These are phyloP conservation scores for Ambrosia artemisiifolia DNA, from an alignment of 129 eudicot species.

Conservation along the genomic window DNA sequence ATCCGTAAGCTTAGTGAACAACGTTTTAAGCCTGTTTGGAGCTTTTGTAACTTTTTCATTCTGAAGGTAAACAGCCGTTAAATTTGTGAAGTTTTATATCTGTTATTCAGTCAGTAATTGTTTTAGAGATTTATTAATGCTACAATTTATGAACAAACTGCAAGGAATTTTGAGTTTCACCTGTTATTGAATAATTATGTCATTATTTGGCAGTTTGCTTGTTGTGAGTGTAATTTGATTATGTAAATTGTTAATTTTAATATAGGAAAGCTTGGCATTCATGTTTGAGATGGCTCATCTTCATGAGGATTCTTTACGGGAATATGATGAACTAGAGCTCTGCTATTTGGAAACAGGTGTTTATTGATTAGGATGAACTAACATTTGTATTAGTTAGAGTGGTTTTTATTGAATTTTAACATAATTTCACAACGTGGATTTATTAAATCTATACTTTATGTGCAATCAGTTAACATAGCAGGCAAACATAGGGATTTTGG, in stretches of 20 bases:
- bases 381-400: not conserved
- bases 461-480: conserved; percentile 54
- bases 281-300: conserved; percentile 99
- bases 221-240: conserved; percentile 1
- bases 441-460: not conserved
- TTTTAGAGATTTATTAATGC: conserved; percentile 4
- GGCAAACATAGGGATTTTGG: conserved; percentile 89
- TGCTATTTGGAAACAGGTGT: conserved; percentile 98
- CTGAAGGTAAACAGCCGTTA: conserved; percentile 54
- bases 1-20: conserved; percentile 98
- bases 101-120: conserved; percentile 2
- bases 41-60: conserved; percentile 93
- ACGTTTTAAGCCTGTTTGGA: conserved; percentile 95
- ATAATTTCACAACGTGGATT: not conserved
- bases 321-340: conserved; percentile 97
- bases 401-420: not conserved
- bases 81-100: conserved; percentile 5
- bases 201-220: conserved; percentile 19
- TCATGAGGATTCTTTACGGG: conserved; percentile 95
- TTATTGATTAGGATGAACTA: conserved; percentile 7
- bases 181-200: not conserved
- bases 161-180: not conserved
- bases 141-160: conserved; percentile 14
- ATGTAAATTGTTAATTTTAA: not conserved
- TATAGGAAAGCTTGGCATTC: conserved; percentile 95